These are phyloP conservation scores for Nicotiana sylvestris DNA, from an alignment of 257 asterid species.

Conservation along the genomic window DNA sequence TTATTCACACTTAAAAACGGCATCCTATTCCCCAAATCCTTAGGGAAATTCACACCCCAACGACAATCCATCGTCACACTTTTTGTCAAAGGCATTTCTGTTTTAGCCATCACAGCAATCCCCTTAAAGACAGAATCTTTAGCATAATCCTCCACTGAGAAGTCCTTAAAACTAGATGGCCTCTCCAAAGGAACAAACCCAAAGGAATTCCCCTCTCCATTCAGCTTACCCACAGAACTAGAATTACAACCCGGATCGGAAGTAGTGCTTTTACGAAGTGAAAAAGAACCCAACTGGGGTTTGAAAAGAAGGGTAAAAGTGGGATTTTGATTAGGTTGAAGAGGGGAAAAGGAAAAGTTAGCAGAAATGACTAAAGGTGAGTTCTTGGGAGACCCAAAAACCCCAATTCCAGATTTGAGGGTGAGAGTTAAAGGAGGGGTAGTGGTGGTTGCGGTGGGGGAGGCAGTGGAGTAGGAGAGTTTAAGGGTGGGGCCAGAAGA, in stretches of 20 bases:
- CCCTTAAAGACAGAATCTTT: slow-evolving; percentile 53
- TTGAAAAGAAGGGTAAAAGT: slow-evolving; percentile 63
- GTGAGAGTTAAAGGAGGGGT: slow-evolving; percentile 54
- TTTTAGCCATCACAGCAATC: slow-evolving; percentile 47
- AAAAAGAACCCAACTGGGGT: slow-evolving; percentile 74
- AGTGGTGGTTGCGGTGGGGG: slow-evolving; percentile 19
- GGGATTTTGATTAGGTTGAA: slow-evolving; percentile 48
- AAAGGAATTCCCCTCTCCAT: slow-evolving; percentile 35
- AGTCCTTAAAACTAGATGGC: slow-evolving; percentile 40
- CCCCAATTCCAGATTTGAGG: slow-evolving; percentile 81
- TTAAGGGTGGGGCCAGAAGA: slow-evolving; percentile 69
- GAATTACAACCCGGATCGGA: slow-evolving; percentile 20
- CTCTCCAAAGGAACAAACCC: slow-evolving; percentile 68
- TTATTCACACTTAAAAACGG: slow-evolving; percentile 64
- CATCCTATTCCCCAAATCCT: slow-evolving; percentile 42
- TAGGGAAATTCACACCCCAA: slow-evolving; percentile 67
- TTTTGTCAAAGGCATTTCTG: slow-evolving; percentile 57
- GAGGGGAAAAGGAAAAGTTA: slow-evolving; percentile 62
- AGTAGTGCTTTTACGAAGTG: slow-evolving; percentile 55
- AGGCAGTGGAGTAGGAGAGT: slow-evolving; percentile 57
- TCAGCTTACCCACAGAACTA: not conserved
- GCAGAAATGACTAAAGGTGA: slow-evolving; percentile 79
- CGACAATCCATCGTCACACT: slow-evolving; percentile 42
- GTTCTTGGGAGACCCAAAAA: slow-evolving; percentile 71
- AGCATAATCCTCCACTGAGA: slow-evolving; percentile 23